Evolutionary conservation across 305 asterid species (phyloP), one percentile per base, ranked within the genome.

Genomic region (Fraxinus angustifolia): DNA sequence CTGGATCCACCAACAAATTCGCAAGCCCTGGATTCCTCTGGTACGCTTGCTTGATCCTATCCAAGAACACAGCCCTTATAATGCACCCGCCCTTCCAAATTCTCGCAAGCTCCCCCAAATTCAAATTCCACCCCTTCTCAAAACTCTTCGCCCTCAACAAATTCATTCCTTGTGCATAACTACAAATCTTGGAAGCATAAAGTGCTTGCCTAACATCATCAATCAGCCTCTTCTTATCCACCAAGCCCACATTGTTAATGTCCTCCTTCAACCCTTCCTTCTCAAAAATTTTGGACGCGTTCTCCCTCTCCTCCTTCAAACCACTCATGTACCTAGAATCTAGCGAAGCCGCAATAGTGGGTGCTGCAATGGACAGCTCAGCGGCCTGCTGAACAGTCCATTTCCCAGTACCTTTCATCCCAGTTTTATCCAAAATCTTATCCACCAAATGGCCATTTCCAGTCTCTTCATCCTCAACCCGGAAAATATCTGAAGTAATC

Each of bases 341-440:
- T 48, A 94, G 82, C 0, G 97, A 93, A 10, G 98, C 98, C 0
- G 97, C 97, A 53, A 94, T 94, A 0, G 98, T 94, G 0, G 98
- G 98, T 17, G 97, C 98, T 0, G 98, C 98, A 72, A 94, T 89
- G 0, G 97, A 90, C 2, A 94, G 88, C 89, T 94, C 98, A 0
- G 98, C 98, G 0, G 98, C 98, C 84, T 94, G 97, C 91, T 94
- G 98, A 78, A 94, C 97, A 0, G 97, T 93, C 98, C 98, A 94
- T 81, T 94, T 94, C 2, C 98, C 97, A 0, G 98, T 94, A 10
- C 98, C 98, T 77, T 94, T 94, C 98, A 94, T 94, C 79, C 98
- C 98, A 0, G 98, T 94, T 82, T 93, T 94, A 77, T 94, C 98
- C 86, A 94, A 81, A 82, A 94, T 90, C 91, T 90, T 94, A 80